A percentile compares a stretch with the other conserved stretches of the same genome.
These are phyloP conservation scores for Cyclanthera cordifolia DNA, from an alignment of 306 rosid genomes.

Conservation along the genomic window DNA sequence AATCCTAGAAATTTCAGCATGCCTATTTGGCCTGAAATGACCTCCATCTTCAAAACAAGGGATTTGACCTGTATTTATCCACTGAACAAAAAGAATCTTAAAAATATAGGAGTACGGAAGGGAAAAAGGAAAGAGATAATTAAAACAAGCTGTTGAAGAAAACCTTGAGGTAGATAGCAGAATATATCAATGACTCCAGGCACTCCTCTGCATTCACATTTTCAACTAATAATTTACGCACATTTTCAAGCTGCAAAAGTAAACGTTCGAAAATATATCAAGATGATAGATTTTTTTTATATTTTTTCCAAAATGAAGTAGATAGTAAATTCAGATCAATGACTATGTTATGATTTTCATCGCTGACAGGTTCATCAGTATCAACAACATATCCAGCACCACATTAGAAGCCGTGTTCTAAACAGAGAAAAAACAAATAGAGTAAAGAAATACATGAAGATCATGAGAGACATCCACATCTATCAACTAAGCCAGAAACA, in stretches of 20 bases:
- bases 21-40: slow-evolving; percentile 90
- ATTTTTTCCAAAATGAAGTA: background rate
- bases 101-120: slow-evolving; percentile 17
- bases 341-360: background rate
- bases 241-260: slow-evolving; percentile 64
- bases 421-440: background rate
- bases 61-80: slow-evolving; percentile 98
- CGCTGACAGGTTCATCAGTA: background rate
- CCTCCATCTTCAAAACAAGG: slow-evolving; percentile 96
- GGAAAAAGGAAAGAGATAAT: background rate
- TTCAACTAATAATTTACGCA: slow-evolving; percentile 45
- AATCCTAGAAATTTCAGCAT: slow-evolving; percentile 91
- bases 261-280: background rate
- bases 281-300: background rate
- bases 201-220: slow-evolving; percentile 38
- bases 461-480: background rate
- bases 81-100: slow-evolving; percentile 45
- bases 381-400: background rate
- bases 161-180: slow-evolving; percentile 92
- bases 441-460: background rate
- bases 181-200: slow-evolving; percentile 67
- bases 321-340: background rate
- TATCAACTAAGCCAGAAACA: background rate
- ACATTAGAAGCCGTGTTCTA: background rate
- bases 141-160: background rate